Evolutionary conservation across 2,329 filamentous ascomycete genomes (phyloP).

Genomic region (Scedosporium dehoogii): DNA sequence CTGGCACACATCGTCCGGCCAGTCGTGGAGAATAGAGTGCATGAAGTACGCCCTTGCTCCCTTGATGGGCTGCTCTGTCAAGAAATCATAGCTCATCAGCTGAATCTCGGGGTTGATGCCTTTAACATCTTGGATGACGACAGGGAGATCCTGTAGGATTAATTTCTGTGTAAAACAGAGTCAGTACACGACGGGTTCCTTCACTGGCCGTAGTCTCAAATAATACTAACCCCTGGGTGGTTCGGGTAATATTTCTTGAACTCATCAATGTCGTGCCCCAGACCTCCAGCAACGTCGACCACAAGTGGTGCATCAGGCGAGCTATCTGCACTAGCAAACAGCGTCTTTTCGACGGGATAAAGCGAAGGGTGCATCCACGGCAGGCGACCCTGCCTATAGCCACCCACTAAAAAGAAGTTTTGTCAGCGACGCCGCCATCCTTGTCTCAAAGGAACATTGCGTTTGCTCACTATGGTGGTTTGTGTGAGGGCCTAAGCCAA

Average conservation of each 20-base stretch:
- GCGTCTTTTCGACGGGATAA: slow-evolving; percentile 21
- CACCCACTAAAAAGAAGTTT: slow-evolving; percentile 13
- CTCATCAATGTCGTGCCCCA: slow-evolving; percentile 24
- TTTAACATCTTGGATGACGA: slow-evolving; percentile 24
- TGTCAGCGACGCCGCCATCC: not conserved
- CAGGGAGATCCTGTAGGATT: slow-evolving; percentile 36
- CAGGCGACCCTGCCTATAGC: slow-evolving; percentile 21
- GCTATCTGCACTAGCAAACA: slow-evolving; percentile 18
- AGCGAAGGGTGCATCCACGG: slow-evolving; percentile 25
- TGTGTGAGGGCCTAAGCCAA: slow-evolving; percentile 21
- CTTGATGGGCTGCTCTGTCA: slow-evolving; percentile 19
- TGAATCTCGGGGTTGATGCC: slow-evolving; percentile 20
- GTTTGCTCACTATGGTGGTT: slow-evolving; percentile 23
- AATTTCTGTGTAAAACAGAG: slow-evolving; percentile 16
- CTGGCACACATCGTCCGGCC: slow-evolving; percentile 17
- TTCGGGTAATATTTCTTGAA: slow-evolving; percentile 19
- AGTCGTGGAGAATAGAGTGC: slow-evolving; percentile 24
- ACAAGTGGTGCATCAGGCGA: slow-evolving; percentile 18
- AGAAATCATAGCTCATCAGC: slow-evolving; percentile 22
- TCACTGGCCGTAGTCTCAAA: not conserved
- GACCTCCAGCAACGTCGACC: slow-evolving; percentile 24
- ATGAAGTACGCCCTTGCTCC: slow-evolving; percentile 25
- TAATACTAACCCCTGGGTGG: slow-evolving; percentile 19
- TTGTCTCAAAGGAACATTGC: not conserved
- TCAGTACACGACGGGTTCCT: not conserved